phyloP scores from a whole-genome alignment of 140 eudicot genomes.

The Oenanthe javanica region DNA sequence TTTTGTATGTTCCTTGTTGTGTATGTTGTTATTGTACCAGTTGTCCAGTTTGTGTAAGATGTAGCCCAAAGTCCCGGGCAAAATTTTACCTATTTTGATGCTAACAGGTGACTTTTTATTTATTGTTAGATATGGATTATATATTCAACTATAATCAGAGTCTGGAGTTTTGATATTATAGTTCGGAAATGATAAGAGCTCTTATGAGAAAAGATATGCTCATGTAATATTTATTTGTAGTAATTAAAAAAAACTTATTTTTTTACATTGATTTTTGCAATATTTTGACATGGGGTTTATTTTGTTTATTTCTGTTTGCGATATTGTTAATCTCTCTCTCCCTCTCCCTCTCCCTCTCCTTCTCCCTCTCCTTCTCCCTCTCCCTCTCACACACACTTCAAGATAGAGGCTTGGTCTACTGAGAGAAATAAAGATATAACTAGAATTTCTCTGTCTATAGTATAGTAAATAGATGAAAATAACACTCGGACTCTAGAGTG shows the following conservation, averaged over 20 bases:
- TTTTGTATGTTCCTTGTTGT: neutral
- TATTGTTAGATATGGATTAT: neutral
- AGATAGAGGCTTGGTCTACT: neutral
- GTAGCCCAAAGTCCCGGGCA: neutral
- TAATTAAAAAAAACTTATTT: too few species aligned
- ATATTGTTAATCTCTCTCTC: too few species aligned
- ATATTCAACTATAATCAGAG: neutral
- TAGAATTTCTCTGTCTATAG: neutral
- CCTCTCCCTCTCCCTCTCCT: neutral
- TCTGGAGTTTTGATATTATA: neutral
- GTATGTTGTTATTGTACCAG: neutral
- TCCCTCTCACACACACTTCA: neutral
- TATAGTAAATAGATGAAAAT: neutral
- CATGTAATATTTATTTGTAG: neutral
- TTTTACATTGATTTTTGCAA: too few species aligned
- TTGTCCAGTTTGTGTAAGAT: neutral
- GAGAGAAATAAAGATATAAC: neutral
- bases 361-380: too few species aligned
- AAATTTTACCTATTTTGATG: neutral
- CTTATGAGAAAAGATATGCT: neutral
- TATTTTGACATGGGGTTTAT: too few species aligned
- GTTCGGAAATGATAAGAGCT: neutral
- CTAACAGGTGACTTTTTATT: neutral
- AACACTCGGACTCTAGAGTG: constrained; percentile 37
- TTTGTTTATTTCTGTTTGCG: too few species aligned